Base-by-base conservation (phyloP, 2,329 filamentous ascomycete genomes). In the Paraphoma chrysanthemicola region DNA sequence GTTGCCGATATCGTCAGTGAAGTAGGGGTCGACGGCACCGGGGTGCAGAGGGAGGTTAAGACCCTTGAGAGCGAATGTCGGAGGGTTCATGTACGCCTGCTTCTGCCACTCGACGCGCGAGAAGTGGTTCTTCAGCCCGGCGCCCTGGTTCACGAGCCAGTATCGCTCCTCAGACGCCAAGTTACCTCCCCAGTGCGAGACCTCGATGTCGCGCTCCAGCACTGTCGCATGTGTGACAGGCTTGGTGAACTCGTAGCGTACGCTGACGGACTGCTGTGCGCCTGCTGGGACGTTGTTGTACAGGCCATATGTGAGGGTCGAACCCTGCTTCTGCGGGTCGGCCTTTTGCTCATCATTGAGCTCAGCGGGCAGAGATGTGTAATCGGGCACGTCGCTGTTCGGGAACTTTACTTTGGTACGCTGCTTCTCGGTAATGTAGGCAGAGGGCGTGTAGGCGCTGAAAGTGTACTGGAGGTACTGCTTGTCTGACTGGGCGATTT, bases 101-200 rank as follows among this genome's bases (percentile, higher is more conserved):
- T 79, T 79, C 70, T 81, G 79, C 77, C 79, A 83, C 54, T 78
- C 68, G 18, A 82, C 79, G 45, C 81, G 81, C 46, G 75, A 79
- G 74, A 83, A 83, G 62, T 83, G 80, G 67, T 81, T 79, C 69
- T 82, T 82, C 23, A 84, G 76, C 38, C 90, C 89, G 48, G 95
- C 96, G 62, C 90, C 95, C 62, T 90, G 88, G 82, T 99, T 94
- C 70, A 87, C 86, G 65, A 98, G 84, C 77, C 90, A 92, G 80
- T 97, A 97, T 55, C 92, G 88, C 81, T 99, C 95, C 80, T 99
- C 95, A 48, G 93, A 92, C 1, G 95, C 95, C 51, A 98, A 80
- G 75, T 99, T 99, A 60, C 95, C 95, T 65, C 95, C 95, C 95
- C 95, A 99, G 79, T 98, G 95, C 74, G 92, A 96, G 68, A 99